phyloP scores from a whole-genome alignment of 352 stramenopile genomes.

The Phytophthora syringae region DNA sequence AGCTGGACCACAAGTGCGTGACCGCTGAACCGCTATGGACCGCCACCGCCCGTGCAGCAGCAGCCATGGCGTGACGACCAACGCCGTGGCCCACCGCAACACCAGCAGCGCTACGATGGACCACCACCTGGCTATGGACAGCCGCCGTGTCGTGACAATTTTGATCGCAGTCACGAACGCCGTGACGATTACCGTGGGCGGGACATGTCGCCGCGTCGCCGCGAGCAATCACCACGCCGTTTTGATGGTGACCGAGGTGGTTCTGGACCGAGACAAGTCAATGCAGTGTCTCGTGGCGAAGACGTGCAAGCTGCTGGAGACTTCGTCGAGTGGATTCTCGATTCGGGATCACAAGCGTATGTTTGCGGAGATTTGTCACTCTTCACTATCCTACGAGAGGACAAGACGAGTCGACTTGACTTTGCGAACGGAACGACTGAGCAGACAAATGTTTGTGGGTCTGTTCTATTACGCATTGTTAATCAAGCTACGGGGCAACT shows the following conservation, averaged over 20 bases:
- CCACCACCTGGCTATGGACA: no score
- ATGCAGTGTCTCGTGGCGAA: neutral
- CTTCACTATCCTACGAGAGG: constrained; percentile 3
- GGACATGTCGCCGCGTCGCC: neutral
- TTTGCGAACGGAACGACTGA: constrained; percentile 19
- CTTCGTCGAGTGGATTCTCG: constrained; percentile 13
- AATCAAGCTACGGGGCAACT: no score
- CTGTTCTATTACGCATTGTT: constrained; percentile 8
- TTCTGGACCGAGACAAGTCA: neutral
- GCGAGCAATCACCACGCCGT: neutral
- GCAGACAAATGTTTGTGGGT: constrained; percentile 9
- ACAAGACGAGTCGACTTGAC: constrained; percentile 1
- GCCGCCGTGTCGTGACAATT: no score
- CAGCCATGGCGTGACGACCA: no score
- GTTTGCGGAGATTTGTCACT: constrained; percentile 14
- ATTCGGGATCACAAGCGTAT: constrained; percentile 15
- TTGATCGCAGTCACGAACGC: neutral
- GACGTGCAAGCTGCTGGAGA: neutral
- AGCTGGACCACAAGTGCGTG: neutral
- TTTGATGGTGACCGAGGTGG: neutral
- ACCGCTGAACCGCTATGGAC: neutral
- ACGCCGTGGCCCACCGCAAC: no score
- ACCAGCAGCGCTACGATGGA: no score
- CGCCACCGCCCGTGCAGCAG: neutral
- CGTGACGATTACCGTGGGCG: neutral